Evolutionary conservation across 2,329 filamentous ascomycete species (phyloP).

Genomic region (Pyrenochaeta sp.): DNA sequence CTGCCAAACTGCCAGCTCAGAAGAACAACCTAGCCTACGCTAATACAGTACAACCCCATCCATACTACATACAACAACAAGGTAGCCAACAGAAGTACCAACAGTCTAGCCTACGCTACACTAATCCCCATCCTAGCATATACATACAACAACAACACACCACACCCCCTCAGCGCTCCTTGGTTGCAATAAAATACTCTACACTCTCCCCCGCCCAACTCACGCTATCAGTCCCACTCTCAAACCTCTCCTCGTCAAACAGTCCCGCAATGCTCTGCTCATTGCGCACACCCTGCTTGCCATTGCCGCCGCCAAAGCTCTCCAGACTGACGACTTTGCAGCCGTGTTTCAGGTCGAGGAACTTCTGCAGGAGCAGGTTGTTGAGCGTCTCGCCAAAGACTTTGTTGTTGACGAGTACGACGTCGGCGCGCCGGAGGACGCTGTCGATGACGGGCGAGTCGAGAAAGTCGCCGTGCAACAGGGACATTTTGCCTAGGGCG

Average conservation of each 20-base stretch:
- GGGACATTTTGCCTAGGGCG: conserved; percentile 76
- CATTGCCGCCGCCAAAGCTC: conserved; percentile 76
- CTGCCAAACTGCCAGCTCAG: no score
- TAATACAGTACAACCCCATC: no score
- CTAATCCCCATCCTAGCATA: no score
- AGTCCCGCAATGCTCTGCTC: conserved; percentile 83
- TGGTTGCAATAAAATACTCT: conserved; percentile 80
- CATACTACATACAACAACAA: no score
- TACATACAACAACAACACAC: no score
- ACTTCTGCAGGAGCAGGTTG: conserved; percentile 83
- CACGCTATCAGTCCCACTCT: conserved; percentile 74
- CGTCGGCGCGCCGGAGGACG: conserved; percentile 83
- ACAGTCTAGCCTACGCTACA: no score
- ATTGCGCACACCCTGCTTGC: conserved; percentile 76
- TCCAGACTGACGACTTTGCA: conserved; percentile 91
- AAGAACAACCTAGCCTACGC: no score
- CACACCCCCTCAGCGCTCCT: conserved; percentile 48
- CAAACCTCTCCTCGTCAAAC: conserved; percentile 75
- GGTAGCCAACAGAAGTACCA: no score
- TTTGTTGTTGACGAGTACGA: conserved; percentile 98
- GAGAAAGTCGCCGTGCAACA: conserved; percentile 86
- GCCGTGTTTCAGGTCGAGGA: conserved; percentile 90
- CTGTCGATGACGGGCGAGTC: conserved; percentile 73
- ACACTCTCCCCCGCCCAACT: conserved; percentile 91
- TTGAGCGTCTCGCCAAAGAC: conserved; percentile 91